Base-by-base conservation (phyloP, 1,284 basidiomycete genomes). In the Phellinidium pouzarii region DNA sequence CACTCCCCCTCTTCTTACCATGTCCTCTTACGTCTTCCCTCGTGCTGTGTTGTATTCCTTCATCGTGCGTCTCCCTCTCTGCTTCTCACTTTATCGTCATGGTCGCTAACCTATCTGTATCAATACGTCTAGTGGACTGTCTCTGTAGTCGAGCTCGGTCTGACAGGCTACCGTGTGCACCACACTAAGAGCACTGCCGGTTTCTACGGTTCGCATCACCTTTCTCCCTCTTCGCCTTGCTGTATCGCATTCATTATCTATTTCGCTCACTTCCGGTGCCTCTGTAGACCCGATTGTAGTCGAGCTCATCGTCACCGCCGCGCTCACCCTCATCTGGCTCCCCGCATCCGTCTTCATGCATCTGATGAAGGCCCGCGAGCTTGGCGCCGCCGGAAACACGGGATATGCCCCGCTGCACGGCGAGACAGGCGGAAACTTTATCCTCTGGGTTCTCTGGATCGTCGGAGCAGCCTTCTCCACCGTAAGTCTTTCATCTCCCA, bases 391-490 rank as follows among this genome's bases (percentile, higher is more conserved):
- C 19, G 29, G 12, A 12, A 7, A 11, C 37, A 20, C 45, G 6
- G 44, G 45, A 12, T 48, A 42, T 29, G 23, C n/a, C 22, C 45
- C 46, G 11, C 45, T 53, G 7, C 29, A 34, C 52, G 20, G 47
- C 31, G 57, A 58, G 50, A 20, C 44, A 3, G 27, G 29, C 19
- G 53, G 53, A 14, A 48, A 48, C 51, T 56, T 48, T 44, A 36
- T 58, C 31, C 57, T 58, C 23, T 55, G 54, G 54, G 34, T 58
- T 4, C 48, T 58, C 50, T 58, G 54, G 54, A 46, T 58, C 29
- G 42, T 58, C 20, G 56, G 50, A 11, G 49, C 36, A 12, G 57
- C 57, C 2, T 51, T 58, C 27, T 25, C 44, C 14, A 58, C 54
- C 22, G 54, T 55, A 52, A 29, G 45, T 22, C 11, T 11, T n/a